Base-by-base conservation (phyloP, 2,329 filamentous ascomycete genomes). In the Fusarium virguliforme region DNA sequence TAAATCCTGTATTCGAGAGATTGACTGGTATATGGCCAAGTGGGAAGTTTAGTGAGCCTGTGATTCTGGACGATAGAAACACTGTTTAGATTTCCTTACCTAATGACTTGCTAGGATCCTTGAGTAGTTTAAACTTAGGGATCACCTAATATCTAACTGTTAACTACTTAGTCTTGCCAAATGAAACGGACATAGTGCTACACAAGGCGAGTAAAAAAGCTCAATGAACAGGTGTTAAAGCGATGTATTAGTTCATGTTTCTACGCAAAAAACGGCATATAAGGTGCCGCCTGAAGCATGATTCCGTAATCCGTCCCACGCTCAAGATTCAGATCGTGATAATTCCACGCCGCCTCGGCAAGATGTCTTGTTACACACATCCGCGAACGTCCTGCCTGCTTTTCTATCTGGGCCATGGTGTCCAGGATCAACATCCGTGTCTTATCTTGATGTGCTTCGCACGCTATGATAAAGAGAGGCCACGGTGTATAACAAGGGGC, bases 21-120 rank as follows among this genome's bases (percentile, higher is more conserved):
- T 61, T 24, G 41, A 56, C 35, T 64, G 62, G 62, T 30, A 64
- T 12, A 64, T 64, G 40, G 57, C 57, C 10, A 64, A 55, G n/a
- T 64, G 62, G 57, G 62, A 61, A 34, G 59, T 56, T 8, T 65
- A 37, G 51, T 22, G 38, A 10, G 30, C 30, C 30, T 32, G 30
- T 7, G 10, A 32, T 32, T 8, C 30, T 9, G 18, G 18, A 18
- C 18, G 18, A 18, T 18, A 18, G 18, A 18, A 18, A 18, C 18
- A 18, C 18, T 18, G 18, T 18, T 18, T 18, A 18, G 18, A 18
- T 18, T 18, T 18, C 18, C 18, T 18, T 18, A 18, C 18, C 18
- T 18, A 18, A 18, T 18, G 18, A 18, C 18, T 18, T 18, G 18
- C 18, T 18, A 2, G 18, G 18, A 18, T 18, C 18, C 18, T 18